Evolutionary conservation across 257 asterid species (phyloP).

Genomic region (Ehretia macrophylla): DNA sequence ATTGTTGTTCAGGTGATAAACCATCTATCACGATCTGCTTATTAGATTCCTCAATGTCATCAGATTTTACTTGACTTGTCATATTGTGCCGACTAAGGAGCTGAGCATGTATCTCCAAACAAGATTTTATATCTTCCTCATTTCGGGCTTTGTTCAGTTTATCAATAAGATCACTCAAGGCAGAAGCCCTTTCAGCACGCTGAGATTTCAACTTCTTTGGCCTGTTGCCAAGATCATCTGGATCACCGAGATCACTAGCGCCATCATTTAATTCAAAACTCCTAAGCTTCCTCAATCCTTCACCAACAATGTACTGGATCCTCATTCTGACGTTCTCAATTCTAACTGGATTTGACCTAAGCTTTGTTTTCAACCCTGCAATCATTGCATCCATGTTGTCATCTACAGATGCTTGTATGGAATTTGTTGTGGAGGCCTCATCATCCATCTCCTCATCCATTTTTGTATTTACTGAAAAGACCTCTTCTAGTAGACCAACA

Average conservation of each 20-base stretch:
- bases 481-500: conserved; percentile 67
- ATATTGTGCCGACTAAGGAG: conserved; percentile 33
- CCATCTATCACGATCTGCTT: conserved; percentile 23
- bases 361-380: conserved; percentile 50
- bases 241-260: conserved; percentile 36
- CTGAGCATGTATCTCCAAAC: conserved; percentile 50
- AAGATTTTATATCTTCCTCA: conserved; percentile 66
- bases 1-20: conserved; percentile 9
- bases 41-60: conserved; percentile 9
- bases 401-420: conserved; percentile 22
- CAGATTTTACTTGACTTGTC: conserved; percentile 23
- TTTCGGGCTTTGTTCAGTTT: conserved; percentile 72
- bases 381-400: conserved; percentile 32
- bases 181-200: conserved; percentile 41
- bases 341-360: conserved; percentile 58
- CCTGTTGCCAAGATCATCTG: conserved; percentile 35
- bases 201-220: conserved; percentile 50
- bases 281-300: conserved; percentile 55
- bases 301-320: conserved; percentile 64
- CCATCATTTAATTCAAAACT: conserved; percentile 32
- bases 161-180: conserved; percentile 54
- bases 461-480: conserved; percentile 45
- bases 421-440: conserved; percentile 25
- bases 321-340: conserved; percentile 61
- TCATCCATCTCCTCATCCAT: conserved; percentile 35